phyloP scores from a whole-genome alignment of 2,329 filamentous ascomycete species.

The Volutella citrinella region DNA sequence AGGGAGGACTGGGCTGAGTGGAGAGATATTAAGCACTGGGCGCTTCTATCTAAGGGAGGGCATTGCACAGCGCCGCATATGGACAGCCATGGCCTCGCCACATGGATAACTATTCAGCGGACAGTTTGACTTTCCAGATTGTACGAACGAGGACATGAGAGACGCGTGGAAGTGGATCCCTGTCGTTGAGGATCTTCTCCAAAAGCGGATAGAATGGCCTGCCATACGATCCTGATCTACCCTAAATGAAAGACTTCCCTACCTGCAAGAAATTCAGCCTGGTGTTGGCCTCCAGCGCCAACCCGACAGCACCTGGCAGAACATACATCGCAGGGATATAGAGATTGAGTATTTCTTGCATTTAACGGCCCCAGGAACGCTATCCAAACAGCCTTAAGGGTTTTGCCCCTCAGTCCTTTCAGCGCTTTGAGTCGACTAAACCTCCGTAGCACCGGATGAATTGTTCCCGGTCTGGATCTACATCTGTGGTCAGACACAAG shows the following conservation, averaged over 20 bases:
- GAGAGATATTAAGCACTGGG: slow-evolving; percentile 31
- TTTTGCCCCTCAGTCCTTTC: background rate
- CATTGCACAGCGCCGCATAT: slow-evolving; percentile 32
- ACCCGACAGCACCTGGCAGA: slow-evolving; percentile 1
- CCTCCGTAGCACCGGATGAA: slow-evolving; percentile 2
- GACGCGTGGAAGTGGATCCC: background rate
- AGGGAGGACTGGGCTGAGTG: slow-evolving; percentile 30
- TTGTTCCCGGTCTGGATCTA: slow-evolving; percentile 1
- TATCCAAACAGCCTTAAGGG: background rate
- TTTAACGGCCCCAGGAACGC: slow-evolving; percentile 1
- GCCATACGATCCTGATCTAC: slow-evolving; percentile 1
- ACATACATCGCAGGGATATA: background rate
- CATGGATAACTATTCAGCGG: slow-evolving; percentile 31
- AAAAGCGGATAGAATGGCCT: slow-evolving; percentile 1
- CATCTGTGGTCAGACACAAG: slow-evolving; percentile 1
- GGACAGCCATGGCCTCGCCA: slow-evolving; percentile 32
- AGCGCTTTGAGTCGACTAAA: slow-evolving; percentile 1
- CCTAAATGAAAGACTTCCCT: background rate
- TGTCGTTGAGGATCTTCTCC: slow-evolving; percentile 1
- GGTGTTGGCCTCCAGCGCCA: background rate
- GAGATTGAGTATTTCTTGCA: slow-evolving; percentile 1
- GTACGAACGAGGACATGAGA: slow-evolving; percentile 1
- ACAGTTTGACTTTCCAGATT: slow-evolving; percentile 1
- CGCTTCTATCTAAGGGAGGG: slow-evolving; percentile 30
- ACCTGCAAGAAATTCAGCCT: background rate